A percentile compares a stretch with the other conserved stretches of the same genome.
Evolutionary conservation across 352 stramenopile genomes (phyloP).

Genomic region (Phytophthora foliorum): DNA sequence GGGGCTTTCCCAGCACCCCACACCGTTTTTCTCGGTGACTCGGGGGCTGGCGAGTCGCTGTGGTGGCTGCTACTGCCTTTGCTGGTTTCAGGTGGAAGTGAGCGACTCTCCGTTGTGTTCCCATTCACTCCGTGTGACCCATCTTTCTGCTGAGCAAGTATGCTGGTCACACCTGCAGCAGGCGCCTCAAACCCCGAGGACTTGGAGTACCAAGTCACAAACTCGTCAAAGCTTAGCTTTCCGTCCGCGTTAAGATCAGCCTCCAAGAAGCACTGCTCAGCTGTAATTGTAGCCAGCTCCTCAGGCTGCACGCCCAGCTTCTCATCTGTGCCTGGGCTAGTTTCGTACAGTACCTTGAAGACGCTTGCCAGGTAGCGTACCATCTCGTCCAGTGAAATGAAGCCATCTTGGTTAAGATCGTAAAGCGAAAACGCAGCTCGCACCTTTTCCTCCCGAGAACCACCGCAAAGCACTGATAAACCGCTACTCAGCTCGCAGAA

Average conservation of each 20-base stretch:
- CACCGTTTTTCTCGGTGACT: conserved; percentile 41
- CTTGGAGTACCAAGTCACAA: conserved; percentile 86
- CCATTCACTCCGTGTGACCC: conserved; percentile 19
- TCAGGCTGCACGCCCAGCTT: conserved; percentile 73
- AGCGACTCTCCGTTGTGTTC: conserved; percentile 21
- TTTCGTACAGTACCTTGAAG: conserved; percentile 91
- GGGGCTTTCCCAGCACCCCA: conserved; percentile 28
- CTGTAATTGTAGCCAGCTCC: conserved; percentile 81
- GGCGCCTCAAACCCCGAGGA: conserved; percentile 58
- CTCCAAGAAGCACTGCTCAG: conserved; percentile 89
- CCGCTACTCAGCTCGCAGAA: conserved; percentile 88
- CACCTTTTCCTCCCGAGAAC: conserved; percentile 86
- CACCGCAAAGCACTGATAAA: conserved; percentile 85
- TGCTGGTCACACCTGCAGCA: conserved; percentile 42
- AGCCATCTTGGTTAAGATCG: conserved; percentile 88
- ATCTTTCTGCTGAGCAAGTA: conserved; percentile 28
- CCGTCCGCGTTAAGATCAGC: conserved; percentile 85
- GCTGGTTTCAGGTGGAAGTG: conserved; percentile 14
- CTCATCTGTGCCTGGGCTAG: conserved; percentile 63
- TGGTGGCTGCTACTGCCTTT: conserved; percentile 26
- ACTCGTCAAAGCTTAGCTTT: conserved; percentile 89
- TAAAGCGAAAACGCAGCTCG: conserved; percentile 89
- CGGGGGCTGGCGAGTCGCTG: conserved; percentile 26
- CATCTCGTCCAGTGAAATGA: conserved; percentile 92
- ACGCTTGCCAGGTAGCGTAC: conserved; percentile 84